Evolutionary conservation across 176 grass and related monocot genomes (phyloP).

Genomic region (Chloris gayana): DNA sequence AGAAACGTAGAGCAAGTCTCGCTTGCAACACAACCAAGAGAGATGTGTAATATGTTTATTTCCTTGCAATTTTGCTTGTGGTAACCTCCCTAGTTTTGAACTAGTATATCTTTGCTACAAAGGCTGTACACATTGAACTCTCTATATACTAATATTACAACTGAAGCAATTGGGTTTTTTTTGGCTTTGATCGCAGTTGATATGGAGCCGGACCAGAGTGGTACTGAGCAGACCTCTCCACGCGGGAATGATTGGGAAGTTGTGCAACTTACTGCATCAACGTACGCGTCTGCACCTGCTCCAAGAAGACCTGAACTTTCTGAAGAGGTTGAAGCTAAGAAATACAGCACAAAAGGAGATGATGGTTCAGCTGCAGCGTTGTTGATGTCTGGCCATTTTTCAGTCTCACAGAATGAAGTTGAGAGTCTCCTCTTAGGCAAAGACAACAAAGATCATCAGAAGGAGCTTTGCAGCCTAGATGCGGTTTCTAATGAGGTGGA

Average conservation of each 20-base stretch:
- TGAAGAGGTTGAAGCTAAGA: constrained; percentile 50
- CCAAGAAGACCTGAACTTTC: constrained; percentile 9
- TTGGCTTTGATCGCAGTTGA: not conserved
- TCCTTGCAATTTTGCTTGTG: not conserved
- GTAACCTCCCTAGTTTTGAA: not conserved
- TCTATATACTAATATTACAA: not conserved
- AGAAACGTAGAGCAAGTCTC: not conserved
- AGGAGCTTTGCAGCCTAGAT: constrained; percentile 33
- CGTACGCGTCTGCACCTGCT: constrained; percentile 47
- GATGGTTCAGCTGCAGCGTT: constrained; percentile 54
- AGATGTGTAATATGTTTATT: not conserved
- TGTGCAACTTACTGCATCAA: constrained; percentile 74
- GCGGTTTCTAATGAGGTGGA: not conserved
- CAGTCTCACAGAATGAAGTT: constrained; percentile 41
- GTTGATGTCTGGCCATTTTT: constrained; percentile 79
- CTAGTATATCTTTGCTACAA: not conserved
- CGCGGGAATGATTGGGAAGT: constrained; percentile 73
- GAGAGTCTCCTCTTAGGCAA: constrained; percentile 37
- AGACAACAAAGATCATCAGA: constrained; percentile 34
- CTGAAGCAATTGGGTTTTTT: not conserved
- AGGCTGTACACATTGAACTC: not conserved
- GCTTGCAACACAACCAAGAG: not conserved
- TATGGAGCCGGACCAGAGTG: constrained; percentile 47
- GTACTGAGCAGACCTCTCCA: constrained; percentile 37
- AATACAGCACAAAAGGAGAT: constrained; percentile 27